phyloP scores from a whole-genome alignment of 2,329 filamentous ascomycete species.

The Nannizziopsis arthrosporioides region DNA sequence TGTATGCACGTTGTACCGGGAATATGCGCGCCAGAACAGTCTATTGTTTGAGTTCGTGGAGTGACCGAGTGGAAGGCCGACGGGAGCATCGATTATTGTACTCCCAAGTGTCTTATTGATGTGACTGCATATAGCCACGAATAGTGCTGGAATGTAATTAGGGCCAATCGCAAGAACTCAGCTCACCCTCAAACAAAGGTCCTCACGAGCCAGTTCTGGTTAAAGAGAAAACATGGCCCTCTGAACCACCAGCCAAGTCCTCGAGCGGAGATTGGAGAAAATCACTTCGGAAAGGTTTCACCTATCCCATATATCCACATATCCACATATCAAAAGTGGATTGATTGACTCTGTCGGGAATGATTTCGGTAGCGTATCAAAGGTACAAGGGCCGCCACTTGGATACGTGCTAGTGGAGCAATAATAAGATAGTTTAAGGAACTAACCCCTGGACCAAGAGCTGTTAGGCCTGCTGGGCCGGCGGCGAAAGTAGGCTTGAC shows the following conservation, averaged over 20 bases:
- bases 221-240: not conserved
- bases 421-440: not conserved
- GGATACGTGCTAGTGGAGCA: conserved; percentile 9
- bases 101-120: too few relatives aligned
- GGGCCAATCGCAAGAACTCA: too few relatives aligned
- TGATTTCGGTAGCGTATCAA: conserved; percentile 10
- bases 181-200: too few relatives aligned
- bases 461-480: conserved; percentile 4
- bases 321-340: not conserved
- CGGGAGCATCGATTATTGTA: too few relatives aligned
- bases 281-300: conserved; percentile 8
- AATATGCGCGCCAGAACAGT: too few relatives aligned
- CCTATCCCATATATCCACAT: not conserved
- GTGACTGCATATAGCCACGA: too few relatives aligned
- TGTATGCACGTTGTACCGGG: not conserved
- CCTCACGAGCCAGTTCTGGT: too few relatives aligned
- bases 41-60: too few relatives aligned
- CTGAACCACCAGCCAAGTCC: conserved; percentile 3
- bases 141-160: too few relatives aligned
- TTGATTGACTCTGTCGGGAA: conserved; percentile 8
- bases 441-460: conserved; percentile 6
- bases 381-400: conserved; percentile 1
- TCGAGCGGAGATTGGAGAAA: conserved; percentile 5
- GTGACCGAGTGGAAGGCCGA: too few relatives aligned
- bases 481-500: conserved; percentile 7